These are phyloP conservation scores for Arthrobotrys iridis DNA, from an alignment of 2,329 filamentous ascomycete species.

Conservation along the genomic window DNA sequence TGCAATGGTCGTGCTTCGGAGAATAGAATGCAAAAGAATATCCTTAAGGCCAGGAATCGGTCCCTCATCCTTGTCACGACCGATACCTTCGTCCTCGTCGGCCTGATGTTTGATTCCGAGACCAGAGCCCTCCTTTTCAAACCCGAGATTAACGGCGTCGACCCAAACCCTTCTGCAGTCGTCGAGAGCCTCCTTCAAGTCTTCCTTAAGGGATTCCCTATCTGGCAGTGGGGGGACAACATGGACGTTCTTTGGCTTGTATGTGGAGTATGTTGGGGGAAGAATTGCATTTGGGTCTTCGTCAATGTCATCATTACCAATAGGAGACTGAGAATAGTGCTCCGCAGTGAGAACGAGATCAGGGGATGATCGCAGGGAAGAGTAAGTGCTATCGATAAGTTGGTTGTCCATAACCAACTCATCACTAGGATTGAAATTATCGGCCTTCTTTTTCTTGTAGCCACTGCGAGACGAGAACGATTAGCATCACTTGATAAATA, in stretches of 20 bases:
- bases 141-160: slow-evolving; percentile 43
- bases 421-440: slow-evolving; percentile 24
- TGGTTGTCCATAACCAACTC: slow-evolving; percentile 61
- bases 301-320: slow-evolving; percentile 69
- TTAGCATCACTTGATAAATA: neutral
- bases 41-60: slow-evolving; percentile 49
- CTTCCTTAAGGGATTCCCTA: slow-evolving; percentile 77
- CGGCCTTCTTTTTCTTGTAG: slow-evolving; percentile 31
- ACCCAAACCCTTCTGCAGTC: slow-evolving; percentile 53
- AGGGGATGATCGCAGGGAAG: slow-evolving; percentile 70
- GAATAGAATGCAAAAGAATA: slow-evolving; percentile 67
- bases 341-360: slow-evolving; percentile 64
- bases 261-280: slow-evolving; percentile 96
- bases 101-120: slow-evolving; percentile 25
- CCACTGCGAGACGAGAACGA: slow-evolving; percentile 23
- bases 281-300: slow-evolving; percentile 80
- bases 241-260: slow-evolving; percentile 83
- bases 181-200: slow-evolving; percentile 72
- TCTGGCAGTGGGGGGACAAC: slow-evolving; percentile 81
- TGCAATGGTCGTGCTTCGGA: slow-evolving; percentile 93
- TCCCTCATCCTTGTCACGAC: slow-evolving; percentile 46
- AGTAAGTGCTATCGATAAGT: slow-evolving; percentile 70
- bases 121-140: slow-evolving; percentile 34
- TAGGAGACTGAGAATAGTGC: slow-evolving; percentile 64
- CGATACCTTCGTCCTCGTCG: slow-evolving; percentile 46